These are phyloP conservation scores for Tuber microsphaerosporum DNA, from an alignment of 495 filamentous ascomycete genomes.

Conservation along the genomic window DNA sequence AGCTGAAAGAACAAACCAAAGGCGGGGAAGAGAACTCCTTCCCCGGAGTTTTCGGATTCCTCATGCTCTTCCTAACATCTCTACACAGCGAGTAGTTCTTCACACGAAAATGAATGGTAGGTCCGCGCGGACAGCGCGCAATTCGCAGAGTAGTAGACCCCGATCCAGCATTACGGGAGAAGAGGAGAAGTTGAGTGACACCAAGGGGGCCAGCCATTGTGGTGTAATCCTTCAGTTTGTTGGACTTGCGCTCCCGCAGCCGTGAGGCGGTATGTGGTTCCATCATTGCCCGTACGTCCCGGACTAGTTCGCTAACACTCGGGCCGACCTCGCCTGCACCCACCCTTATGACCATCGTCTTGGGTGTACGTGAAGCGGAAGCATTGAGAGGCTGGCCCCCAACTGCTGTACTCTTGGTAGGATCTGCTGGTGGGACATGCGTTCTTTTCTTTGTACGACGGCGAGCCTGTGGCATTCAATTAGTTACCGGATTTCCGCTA, in stretches of 20 bases:
- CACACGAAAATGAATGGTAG: slow-evolving; percentile 90
- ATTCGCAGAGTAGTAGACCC: slow-evolving; percentile 91
- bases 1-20: slow-evolving; percentile 49
- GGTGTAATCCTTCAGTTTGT: slow-evolving; percentile 84
- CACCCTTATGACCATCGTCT: slow-evolving; percentile 97
- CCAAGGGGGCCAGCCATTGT: slow-evolving; percentile 93
- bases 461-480: slow-evolving; percentile 56
- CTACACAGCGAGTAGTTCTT: slow-evolving; percentile 92
- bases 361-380: slow-evolving; percentile 59
- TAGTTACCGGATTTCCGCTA: slow-evolving; percentile 40
- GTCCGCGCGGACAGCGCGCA: slow-evolving; percentile 79
- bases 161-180: slow-evolving; percentile 70
- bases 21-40: slow-evolving; percentile 79
- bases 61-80: slow-evolving; percentile 72
- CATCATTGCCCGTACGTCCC: slow-evolving; percentile 89
- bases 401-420: slow-evolving; percentile 49
- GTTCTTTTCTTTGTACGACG: slow-evolving; percentile 82
- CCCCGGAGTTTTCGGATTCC: slow-evolving; percentile 69
- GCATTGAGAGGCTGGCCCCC: slow-evolving; percentile 45
- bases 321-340: slow-evolving; percentile 89
- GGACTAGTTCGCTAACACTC: slow-evolving; percentile 82
- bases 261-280: slow-evolving; percentile 86
- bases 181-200: slow-evolving; percentile 88
- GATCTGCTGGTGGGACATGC: slow-evolving; percentile 53
- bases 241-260: slow-evolving; percentile 79